phyloP scores from a whole-genome alignment of 2,329 filamentous ascomycete species.

The Venturiaceae sp. region DNA sequence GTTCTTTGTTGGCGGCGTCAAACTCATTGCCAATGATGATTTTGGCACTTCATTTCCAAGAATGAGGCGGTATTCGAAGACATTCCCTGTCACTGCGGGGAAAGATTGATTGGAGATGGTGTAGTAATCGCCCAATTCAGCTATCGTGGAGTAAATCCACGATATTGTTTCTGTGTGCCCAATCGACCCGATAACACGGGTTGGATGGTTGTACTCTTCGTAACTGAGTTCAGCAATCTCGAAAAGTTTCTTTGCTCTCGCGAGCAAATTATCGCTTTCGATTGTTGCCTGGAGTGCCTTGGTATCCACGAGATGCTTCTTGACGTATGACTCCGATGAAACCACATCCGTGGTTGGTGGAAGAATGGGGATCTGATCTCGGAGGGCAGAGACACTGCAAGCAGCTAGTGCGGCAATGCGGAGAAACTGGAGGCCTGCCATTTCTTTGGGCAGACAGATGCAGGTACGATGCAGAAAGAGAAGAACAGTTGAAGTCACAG shows the following conservation, averaged over 20 bases:
- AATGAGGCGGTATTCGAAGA: conserved; percentile 21
- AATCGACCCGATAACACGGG: conserved; percentile 53
- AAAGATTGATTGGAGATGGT: conserved; percentile 40
- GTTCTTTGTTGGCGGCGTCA: conserved; percentile 25
- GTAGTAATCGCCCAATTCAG: conserved; percentile 51
- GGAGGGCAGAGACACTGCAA: not conserved
- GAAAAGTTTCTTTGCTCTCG: conserved; percentile 52
- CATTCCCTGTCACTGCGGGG: conserved; percentile 18
- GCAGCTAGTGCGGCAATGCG: not conserved
- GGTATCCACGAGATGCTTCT: conserved; percentile 12
- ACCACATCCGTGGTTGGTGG: not conserved
- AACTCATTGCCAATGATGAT: conserved; percentile 23
- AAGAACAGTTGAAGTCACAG: no score
- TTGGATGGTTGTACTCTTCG: conserved; percentile 57
- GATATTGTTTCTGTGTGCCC: conserved; percentile 16
- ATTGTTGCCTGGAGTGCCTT: conserved; percentile 48
- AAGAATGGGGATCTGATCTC: not conserved
- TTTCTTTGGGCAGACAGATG: not conserved
- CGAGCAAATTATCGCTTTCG: conserved; percentile 43
- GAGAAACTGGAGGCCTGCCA: not conserved
- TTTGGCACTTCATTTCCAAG: conserved; percentile 23
- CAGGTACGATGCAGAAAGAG: not conserved
- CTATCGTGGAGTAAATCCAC: conserved; percentile 18
- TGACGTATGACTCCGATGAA: not conserved
- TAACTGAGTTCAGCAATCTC: conserved; percentile 50